These are phyloP conservation scores for Cymbidium sinense DNA, from an alignment of 106 monocot genomes.

Conservation along the genomic window DNA sequence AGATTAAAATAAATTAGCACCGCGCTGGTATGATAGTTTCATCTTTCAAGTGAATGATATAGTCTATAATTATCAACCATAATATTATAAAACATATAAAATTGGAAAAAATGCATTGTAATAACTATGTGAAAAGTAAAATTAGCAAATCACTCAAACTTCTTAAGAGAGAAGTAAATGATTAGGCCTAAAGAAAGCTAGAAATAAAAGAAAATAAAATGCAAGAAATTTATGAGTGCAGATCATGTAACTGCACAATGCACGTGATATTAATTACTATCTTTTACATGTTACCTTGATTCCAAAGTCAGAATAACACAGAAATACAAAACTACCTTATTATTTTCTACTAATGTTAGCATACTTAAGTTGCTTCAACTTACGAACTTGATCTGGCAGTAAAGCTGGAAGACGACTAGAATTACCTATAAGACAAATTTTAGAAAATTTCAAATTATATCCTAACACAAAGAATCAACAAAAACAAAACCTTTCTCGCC, in stretches of 20 bases:
- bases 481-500: background rate
- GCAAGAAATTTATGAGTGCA: background rate
- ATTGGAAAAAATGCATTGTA: too few species aligned
- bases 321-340: slow-evolving; percentile 47
- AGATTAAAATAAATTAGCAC: background rate
- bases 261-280: background rate
- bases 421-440: slow-evolving; percentile 29
- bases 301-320: background rate
- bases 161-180: too few species aligned
- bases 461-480: background rate
- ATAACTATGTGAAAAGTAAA: too few species aligned
- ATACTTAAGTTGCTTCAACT: slow-evolving; percentile 94
- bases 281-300: background rate
- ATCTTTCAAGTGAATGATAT: too few species aligned
- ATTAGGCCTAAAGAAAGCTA: background rate
- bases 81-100: background rate
- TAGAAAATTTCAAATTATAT: background rate
- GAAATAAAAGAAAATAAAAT: background rate
- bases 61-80: too few species aligned
- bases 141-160: too few species aligned
- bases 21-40: too few species aligned
- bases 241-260: background rate
- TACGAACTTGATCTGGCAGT: slow-evolving; percentile 64
- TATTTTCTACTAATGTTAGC: slow-evolving; percentile 74
- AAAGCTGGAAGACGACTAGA: slow-evolving; percentile 48